A percentile compares a stretch with the other conserved stretches of the same genome.
Conservation (phyloP, 1,139 yeast genomes). For the Hemisphaericaspora xylanilytica region DNA sequence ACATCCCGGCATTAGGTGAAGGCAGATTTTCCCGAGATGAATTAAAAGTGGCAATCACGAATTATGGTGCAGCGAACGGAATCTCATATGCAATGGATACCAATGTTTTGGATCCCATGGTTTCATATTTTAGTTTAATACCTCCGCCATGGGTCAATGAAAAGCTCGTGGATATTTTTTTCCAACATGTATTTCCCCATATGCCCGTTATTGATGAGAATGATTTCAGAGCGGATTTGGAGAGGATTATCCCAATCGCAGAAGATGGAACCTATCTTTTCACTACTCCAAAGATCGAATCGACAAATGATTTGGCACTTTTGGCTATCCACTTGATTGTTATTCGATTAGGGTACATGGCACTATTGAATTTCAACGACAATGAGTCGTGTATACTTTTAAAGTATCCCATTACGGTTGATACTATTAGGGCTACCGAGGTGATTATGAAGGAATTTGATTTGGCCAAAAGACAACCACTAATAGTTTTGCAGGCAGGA, state of each 20-base stretch:
- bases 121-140: conserved; percentile 11
- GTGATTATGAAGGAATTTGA: conserved; percentile 37
- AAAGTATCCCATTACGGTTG: conserved; percentile 28
- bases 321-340: conserved; percentile 27
- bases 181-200: conserved; percentile 40
- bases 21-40: background rate
- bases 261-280: conserved; percentile 16
- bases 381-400: conserved; percentile 13
- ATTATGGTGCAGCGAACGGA: conserved; percentile 4
- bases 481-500: conserved; percentile 48
- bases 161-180: conserved; percentile 25
- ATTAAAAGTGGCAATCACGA: conserved; percentile 5
- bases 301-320: conserved; percentile 26
- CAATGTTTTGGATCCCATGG: conserved; percentile 10
- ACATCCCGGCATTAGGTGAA: conserved; percentile 9
- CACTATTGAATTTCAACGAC: conserved; percentile 15
- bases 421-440: conserved; percentile 29
- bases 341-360: conserved; percentile 27
- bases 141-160: conserved; percentile 12
- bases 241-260: conserved; percentile 15
- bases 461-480: conserved; percentile 37
- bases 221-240: conserved; percentile 19
- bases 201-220: conserved; percentile 48
- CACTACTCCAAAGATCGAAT: conserved; percentile 21
- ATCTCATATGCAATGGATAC: conserved; percentile 6